A percentile compares a stretch with the other conserved stretches of the same genome.
Conservation (phyloP, 345 rosid genomes). For the Boechera stricta region DNA sequence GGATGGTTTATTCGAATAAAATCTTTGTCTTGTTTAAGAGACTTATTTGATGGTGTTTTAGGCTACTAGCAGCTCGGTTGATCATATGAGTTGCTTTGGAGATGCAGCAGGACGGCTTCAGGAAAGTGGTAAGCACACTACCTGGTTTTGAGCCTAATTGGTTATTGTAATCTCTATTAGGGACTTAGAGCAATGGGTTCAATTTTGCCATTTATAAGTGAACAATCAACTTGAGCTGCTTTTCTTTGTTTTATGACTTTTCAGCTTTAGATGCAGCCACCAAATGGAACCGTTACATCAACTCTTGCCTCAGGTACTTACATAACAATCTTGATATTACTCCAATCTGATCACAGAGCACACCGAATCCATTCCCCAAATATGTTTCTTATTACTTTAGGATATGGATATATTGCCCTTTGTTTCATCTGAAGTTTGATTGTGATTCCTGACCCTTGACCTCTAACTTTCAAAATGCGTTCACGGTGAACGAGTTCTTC, state of each 20-base stretch:
- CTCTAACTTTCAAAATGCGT: neutral
- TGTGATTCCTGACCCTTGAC: conserved; percentile 14
- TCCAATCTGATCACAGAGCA: neutral
- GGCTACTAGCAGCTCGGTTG: conserved; percentile 74
- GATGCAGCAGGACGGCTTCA: conserved; percentile 85
- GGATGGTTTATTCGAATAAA: neutral
- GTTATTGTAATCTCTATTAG: neutral
- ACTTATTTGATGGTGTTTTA: conserved; percentile 36
- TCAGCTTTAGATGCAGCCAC: conserved; percentile 89
- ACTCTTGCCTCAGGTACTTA: conserved; percentile 86
- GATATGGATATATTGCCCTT: neutral
- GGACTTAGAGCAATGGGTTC: neutral
- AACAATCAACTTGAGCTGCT: neutral
- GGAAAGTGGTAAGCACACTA: conserved; percentile 59
- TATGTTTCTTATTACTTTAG: neutral
- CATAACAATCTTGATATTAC: neutral
- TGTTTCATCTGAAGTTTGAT: neutral
- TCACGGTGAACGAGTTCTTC: neutral
- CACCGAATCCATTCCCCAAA: neutral
- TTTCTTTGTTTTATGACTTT: conserved; percentile 11
- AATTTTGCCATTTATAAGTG: neutral
- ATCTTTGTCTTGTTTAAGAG: conserved; percentile 17
- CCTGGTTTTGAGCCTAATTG: neutral
- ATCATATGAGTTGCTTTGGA: conserved; percentile 84
- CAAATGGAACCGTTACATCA: conserved; percentile 87